Percentiles rank a stretch among this genome's conserved stretches.
Conservation (phyloP, 352 stramenopile genomes). For the Phytophthora pluvialis region DNA sequence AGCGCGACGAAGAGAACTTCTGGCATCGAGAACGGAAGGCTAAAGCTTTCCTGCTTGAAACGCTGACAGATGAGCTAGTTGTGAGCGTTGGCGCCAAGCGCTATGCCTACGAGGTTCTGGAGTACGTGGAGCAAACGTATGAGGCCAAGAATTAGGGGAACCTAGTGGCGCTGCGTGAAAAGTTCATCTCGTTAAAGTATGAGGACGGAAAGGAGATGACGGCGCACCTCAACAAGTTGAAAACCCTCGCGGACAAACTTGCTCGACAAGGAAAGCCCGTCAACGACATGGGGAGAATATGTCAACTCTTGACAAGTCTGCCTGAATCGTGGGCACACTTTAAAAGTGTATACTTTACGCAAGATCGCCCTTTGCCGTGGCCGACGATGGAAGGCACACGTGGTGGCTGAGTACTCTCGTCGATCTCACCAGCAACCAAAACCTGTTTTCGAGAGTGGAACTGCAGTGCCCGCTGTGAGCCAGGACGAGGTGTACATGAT, state of each 20-base stretch:
- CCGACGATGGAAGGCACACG: conserved; percentile 1
- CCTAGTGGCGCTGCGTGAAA: conserved; percentile 1
- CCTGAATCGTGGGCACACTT: background rate
- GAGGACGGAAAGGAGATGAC: background rate
- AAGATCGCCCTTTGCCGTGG: background rate
- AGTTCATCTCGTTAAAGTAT: conserved; percentile 3
- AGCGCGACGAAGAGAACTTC: background rate
- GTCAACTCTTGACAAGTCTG: background rate
- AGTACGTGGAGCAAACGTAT: background rate
- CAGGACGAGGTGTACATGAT: background rate
- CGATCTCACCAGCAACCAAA: background rate
- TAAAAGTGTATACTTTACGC: conserved; percentile 2
- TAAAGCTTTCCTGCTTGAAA: conserved; percentile 1
- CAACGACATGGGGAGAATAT: background rate
- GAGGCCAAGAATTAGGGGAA: background rate
- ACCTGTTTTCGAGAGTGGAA: background rate
- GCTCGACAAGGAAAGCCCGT: background rate
- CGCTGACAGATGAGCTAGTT: background rate
- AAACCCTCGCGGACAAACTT: conserved; percentile 1
- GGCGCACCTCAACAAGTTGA: conserved; percentile 1
- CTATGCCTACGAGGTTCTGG: background rate
- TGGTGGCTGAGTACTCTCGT: background rate
- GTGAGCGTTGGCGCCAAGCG: background rate
- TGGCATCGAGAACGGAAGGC: background rate
- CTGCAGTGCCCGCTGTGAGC: background rate